phyloP scores from a whole-genome alignment of 2,329 filamentous ascomycete genomes.

The Cladosporium phlei region DNA sequence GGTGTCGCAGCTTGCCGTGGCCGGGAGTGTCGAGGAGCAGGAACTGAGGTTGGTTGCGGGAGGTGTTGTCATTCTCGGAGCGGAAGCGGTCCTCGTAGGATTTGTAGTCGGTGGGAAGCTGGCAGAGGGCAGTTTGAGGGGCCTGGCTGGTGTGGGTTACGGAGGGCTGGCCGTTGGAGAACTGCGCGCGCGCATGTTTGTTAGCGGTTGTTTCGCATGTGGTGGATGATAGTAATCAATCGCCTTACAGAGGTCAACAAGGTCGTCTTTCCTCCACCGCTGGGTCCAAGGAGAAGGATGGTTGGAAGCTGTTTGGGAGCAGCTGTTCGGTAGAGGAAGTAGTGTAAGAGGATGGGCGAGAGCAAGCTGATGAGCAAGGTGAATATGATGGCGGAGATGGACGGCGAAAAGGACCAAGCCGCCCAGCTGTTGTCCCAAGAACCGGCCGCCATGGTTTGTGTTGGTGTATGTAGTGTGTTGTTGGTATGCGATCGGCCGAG shows the following conservation, averaged over 20 bases:
- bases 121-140: slow-evolving; percentile 52
- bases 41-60: slow-evolving; percentile 60
- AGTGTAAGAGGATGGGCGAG: slow-evolving; percentile 73
- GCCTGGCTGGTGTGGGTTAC: slow-evolving; percentile 60
- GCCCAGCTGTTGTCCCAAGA: slow-evolving; percentile 31
- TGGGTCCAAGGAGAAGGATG: slow-evolving; percentile 75
- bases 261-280: slow-evolving; percentile 80
- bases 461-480: neutral
- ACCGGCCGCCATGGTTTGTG: neutral
- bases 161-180: slow-evolving; percentile 52
- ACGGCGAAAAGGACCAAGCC: slow-evolving; percentile 44
- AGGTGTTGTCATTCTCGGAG: slow-evolving; percentile 59
- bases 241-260: slow-evolving; percentile 69
- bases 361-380: slow-evolving; percentile 66
- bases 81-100: slow-evolving; percentile 60
- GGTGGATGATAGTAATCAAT: no score
- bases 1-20: slow-evolving; percentile 83
- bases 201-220: no score
- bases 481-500: no score
- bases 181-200: slow-evolving; percentile 27
- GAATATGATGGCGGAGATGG: slow-evolving; percentile 53
- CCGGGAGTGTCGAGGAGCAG: slow-evolving; percentile 84
- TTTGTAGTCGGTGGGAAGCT: slow-evolving; percentile 49
- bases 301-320: slow-evolving; percentile 62
- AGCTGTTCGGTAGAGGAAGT: slow-evolving; percentile 63